Conservation (phyloP, 2,329 filamentous ascomycete genomes). For the Xylaria digitata region DNA sequence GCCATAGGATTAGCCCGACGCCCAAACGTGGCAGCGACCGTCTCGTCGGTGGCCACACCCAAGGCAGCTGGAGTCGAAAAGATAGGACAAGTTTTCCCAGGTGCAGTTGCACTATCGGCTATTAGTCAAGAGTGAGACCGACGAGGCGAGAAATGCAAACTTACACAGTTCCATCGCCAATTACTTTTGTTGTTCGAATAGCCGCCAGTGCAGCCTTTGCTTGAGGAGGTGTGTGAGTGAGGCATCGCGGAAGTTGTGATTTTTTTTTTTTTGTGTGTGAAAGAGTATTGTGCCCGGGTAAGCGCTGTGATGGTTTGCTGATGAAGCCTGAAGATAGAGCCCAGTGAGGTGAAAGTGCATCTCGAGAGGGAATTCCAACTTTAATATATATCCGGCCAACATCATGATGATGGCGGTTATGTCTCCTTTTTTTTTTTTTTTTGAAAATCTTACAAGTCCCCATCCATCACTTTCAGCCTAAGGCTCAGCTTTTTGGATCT, state of each 20-base stretch:
- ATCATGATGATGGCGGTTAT: neutral
- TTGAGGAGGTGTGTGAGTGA: neutral
- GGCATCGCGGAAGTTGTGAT: neutral
- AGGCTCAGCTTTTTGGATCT: conserved; percentile 15
- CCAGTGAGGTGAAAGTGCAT: neutral
- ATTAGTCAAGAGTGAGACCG: conserved; percentile 31
- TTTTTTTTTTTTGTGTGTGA: neutral
- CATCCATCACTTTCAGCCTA: conserved; percentile 19
- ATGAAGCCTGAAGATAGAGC: too few relatives aligned
- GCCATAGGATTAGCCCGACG: neutral
- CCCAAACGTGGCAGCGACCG: conserved; percentile 24
- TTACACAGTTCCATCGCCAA: conserved; percentile 44
- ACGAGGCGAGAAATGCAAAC: neutral
- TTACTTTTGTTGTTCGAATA: neutral
- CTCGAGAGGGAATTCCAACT: neutral
- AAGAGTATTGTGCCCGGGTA: too few relatives aligned
- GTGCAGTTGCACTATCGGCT: conserved; percentile 37
- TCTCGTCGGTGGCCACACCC: conserved; percentile 32
- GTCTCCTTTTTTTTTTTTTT: neutral
- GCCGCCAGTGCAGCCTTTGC: neutral
- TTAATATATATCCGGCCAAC: neutral
- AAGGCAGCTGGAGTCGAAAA: conserved; percentile 22
- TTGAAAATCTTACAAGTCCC: neutral
- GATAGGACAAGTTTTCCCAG: conserved; percentile 36
- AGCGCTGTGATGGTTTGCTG: too few relatives aligned